Conservation (phyloP, 768 basidiomycete species). For the Candolleomyces aberdarensis region DNA sequence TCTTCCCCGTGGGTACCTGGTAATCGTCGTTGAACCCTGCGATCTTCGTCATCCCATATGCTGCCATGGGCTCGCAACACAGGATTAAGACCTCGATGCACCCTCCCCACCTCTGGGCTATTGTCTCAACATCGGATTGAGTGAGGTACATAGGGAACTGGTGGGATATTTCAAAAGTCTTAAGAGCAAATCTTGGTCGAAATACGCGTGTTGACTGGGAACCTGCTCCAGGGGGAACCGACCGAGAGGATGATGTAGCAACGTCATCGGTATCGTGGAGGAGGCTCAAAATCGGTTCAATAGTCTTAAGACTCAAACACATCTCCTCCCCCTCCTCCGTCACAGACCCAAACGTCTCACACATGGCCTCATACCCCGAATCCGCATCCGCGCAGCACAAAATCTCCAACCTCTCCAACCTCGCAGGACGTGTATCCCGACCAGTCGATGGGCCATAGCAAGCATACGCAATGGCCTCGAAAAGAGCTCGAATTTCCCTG, state of each 20-base stretch:
- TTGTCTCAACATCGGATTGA: conserved; percentile 37
- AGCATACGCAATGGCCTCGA: not conserved
- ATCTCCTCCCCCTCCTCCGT: not conserved
- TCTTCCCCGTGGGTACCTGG: not conserved
- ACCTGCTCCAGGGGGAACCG: not conserved
- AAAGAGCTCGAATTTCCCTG: not conserved
- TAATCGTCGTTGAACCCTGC: not conserved
- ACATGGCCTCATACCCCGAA: not conserved
- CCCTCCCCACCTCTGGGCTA: conserved; percentile 38
- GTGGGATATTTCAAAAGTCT: conserved; percentile 28
- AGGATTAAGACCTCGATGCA: conserved; percentile 35
- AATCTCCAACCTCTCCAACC: not conserved
- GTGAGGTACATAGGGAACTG: conserved; percentile 29
- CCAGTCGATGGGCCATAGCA: not conserved
- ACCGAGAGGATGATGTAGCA: no score
- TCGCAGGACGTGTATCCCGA: not conserved
- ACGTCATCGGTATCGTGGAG: conserved; percentile 16
- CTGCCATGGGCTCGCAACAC: conserved; percentile 34
- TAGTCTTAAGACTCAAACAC: not conserved
- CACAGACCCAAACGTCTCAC: not conserved
- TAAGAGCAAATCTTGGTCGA: conserved; percentile 20
- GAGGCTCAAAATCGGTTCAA: conserved; percentile 1
- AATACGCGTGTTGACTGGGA: conserved; percentile 16
- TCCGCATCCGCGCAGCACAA: not conserved
- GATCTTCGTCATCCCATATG: not conserved